These are phyloP conservation scores for Kodamaea jinghongensis DNA, from an alignment of 805 yeast species.

Conservation along the genomic window DNA sequence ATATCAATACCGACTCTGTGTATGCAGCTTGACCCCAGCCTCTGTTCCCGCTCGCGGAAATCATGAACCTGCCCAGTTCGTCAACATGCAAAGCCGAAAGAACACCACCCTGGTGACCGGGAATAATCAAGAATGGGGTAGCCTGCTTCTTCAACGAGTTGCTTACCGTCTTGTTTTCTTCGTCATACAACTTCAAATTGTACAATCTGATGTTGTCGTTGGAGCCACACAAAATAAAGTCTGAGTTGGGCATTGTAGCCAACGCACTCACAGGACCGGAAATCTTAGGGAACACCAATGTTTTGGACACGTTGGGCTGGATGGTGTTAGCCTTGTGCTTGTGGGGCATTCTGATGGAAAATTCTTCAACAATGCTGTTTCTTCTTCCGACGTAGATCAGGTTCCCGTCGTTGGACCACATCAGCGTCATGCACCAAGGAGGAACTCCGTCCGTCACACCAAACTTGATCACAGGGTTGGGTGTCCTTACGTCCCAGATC, in stretches of 20 bases:
- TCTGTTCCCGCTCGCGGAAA: slow-evolving; percentile 89
- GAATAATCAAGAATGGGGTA: slow-evolving; percentile 83
- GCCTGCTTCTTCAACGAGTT: slow-evolving; percentile 36
- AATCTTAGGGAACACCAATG: slow-evolving; percentile 74
- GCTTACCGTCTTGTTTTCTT: slow-evolving; percentile 15
- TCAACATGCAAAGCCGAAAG: slow-evolving; percentile 77
- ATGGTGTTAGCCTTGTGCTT: slow-evolving; percentile 18
- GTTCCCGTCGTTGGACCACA: slow-evolving; percentile 87
- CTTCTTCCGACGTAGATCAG: slow-evolving; percentile 81
- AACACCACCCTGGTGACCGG: slow-evolving; percentile 95
- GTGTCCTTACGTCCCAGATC: slow-evolving; percentile 76
- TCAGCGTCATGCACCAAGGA: slow-evolving; percentile 91
- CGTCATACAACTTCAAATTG: slow-evolving; percentile 55
- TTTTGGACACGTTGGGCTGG: slow-evolving; percentile 50
- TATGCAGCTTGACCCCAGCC: slow-evolving; percentile 87
- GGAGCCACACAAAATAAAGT: slow-evolving; percentile 83
- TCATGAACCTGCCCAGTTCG: slow-evolving; percentile 82
- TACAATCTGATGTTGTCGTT: slow-evolving; percentile 85
- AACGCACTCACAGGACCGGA: slow-evolving; percentile 90
- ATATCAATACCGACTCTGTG: slow-evolving; percentile 77
- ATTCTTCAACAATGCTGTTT: slow-evolving; percentile 81
- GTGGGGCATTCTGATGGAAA: slow-evolving; percentile 58
- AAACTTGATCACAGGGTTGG: slow-evolving; percentile 45
- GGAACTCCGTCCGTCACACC: slow-evolving; percentile 67
- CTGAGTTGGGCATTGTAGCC: slow-evolving; percentile 73